Evolutionary conservation across 2,329 filamentous ascomycete genomes (phyloP).

Genomic region (Neocucurbitaria cava): DNA sequence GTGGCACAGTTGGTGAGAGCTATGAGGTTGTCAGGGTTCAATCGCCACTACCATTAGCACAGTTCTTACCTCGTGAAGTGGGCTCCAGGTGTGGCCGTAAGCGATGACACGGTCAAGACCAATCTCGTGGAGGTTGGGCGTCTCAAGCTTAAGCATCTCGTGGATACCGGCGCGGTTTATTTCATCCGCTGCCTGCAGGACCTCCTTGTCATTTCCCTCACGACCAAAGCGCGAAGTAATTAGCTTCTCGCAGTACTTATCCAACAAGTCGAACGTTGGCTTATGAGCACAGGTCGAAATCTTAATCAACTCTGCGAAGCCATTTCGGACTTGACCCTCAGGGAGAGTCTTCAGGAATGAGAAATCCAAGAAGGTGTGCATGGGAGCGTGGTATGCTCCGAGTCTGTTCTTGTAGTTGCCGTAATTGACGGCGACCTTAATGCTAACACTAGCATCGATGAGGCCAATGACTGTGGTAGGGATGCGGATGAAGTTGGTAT

Average conservation of each 20-base stretch:
- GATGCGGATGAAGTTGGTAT: constrained; percentile 76
- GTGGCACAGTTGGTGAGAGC: constrained; percentile 70
- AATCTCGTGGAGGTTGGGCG: constrained; percentile 76
- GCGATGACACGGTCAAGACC: constrained; percentile 75
- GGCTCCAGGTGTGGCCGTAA: constrained; percentile 78
- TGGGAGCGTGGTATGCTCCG: constrained; percentile 74
- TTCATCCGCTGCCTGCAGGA: constrained; percentile 67
- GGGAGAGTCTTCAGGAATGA: constrained; percentile 73
- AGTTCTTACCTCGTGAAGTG: constrained; percentile 62
- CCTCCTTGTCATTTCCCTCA: constrained; percentile 63
- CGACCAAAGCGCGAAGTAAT: constrained; percentile 71
- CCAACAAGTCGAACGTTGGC: constrained; percentile 70
- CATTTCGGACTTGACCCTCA: constrained; percentile 72
- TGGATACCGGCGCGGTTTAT: constrained; percentile 74
- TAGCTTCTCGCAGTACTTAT: constrained; percentile 72
- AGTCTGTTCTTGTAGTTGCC: constrained; percentile 78
- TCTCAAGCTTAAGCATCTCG: constrained; percentile 77
- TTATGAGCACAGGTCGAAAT: constrained; percentile 74
- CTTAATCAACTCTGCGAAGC: constrained; percentile 78
- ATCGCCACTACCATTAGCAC: neutral
- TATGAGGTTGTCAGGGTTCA: constrained; percentile 42
- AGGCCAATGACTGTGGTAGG: constrained; percentile 78
- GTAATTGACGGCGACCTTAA: constrained; percentile 81
- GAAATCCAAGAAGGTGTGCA: constrained; percentile 77
- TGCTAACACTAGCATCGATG: constrained; percentile 77